Conservation (phyloP, 768 basidiomycete genomes). For the Suillus paluster region DNA sequence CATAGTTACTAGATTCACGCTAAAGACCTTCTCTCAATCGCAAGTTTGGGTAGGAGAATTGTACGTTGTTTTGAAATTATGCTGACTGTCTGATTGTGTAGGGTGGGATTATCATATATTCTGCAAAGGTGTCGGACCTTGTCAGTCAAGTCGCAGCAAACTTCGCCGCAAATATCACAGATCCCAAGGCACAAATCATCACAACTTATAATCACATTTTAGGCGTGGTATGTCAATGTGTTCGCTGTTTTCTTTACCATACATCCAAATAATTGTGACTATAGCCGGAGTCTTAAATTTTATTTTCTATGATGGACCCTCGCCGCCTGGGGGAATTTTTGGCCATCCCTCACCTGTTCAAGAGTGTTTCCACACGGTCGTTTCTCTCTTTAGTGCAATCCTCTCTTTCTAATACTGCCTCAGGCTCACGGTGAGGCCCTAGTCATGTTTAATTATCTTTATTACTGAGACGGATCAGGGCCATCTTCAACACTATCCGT, state of each 20-base stretch:
- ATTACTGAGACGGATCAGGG: conserved; percentile 14
- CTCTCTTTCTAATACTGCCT: conserved; percentile 20
- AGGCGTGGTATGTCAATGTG: conserved; percentile 28
- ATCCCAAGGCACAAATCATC: conserved; percentile 36
- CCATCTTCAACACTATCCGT: conserved; percentile 30
- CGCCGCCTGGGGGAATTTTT: conserved; percentile 29
- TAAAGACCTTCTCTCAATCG: conserved; percentile 56
- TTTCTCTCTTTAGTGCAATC: conserved; percentile 30
- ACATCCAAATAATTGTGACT: not conserved
- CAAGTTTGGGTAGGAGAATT: conserved; percentile 55
- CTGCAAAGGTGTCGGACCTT: conserved; percentile 3
- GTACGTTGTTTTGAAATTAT: not conserved
- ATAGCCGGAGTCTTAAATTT: conserved; percentile 32
- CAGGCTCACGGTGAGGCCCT: conserved; percentile 27
- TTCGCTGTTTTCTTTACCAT: conserved; percentile 46
- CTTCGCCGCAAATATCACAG: conserved; percentile 9
- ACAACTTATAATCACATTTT: conserved; percentile 44
- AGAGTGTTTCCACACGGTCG: conserved; percentile 23
- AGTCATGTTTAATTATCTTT: conserved; percentile 1
- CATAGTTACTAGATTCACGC: conserved; percentile 58
- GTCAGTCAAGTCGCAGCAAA: conserved; percentile 10
- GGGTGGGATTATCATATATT: conserved; percentile 13
- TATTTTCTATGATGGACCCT: conserved; percentile 59
- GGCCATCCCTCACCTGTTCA: conserved; percentile 14
- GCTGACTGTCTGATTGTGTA: not conserved